These are phyloP conservation scores for Rhizopogon sp. DNA, from an alignment of 768 basidiomycete species.

Conservation along the genomic window DNA sequence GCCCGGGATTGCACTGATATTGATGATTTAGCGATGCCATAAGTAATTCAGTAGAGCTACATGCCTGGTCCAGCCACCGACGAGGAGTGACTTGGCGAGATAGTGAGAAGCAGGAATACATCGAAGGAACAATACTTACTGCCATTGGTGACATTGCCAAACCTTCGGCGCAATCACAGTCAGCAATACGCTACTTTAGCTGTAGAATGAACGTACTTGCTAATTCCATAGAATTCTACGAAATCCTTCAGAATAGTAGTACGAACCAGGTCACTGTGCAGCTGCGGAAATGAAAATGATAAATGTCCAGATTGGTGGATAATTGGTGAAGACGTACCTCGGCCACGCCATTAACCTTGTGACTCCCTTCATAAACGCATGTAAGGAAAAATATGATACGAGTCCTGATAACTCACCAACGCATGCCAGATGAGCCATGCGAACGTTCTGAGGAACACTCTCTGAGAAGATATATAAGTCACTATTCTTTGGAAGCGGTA, in stretches of 20 bases:
- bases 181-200: background rate
- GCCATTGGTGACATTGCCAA: conserved; percentile 91
- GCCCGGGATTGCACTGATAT: conserved; percentile 79
- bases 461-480: conserved; percentile 37
- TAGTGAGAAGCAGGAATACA: background rate
- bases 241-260: conserved; percentile 87
- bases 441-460: conserved; percentile 78
- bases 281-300: conserved; percentile 26
- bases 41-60: background rate
- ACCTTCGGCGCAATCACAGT: conserved; percentile 35
- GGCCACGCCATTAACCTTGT: conserved; percentile 94
- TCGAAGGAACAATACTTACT: conserved; percentile 41
- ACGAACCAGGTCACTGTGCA: conserved; percentile 86
- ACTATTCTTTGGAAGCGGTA: background rate
- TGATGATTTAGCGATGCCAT: conserved; percentile 3
- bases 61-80: conserved; percentile 81
- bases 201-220: conserved; percentile 45
- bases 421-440: conserved; percentile 90
- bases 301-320: background rate
- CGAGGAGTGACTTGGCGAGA: conserved; percentile 71
- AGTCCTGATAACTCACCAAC: conserved; percentile 42
- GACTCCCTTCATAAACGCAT: conserved; percentile 43
- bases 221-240: conserved; percentile 85
- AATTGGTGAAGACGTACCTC: conserved; percentile 42
- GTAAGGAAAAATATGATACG: background rate